Evolutionary conservation across 2,329 filamentous ascomycete species (phyloP), one percentile per base, ranked within the genome.

Genomic region (Phyllosticta citribraziliensis): DNA sequence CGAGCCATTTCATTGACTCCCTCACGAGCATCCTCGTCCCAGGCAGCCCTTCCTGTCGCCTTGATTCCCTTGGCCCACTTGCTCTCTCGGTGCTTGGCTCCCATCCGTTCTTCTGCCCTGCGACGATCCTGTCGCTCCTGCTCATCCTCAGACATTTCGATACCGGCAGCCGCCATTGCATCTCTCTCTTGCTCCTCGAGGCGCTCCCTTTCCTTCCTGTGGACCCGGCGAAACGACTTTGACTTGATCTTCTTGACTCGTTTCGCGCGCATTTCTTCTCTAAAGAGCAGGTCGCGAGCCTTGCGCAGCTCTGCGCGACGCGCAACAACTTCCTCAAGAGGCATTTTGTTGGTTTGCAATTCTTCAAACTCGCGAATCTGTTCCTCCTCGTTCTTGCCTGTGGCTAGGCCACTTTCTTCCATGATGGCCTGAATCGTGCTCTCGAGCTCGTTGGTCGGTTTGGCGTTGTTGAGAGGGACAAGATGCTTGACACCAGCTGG

Each of bases 191-290:
- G 76, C 63, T 84, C 76, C 56, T 82, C 79, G 63, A 82, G 70
- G 64, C 80, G 80, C 70, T 87, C 83, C 14, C 84, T 79, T 70
- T 88, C 89, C 71, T 88, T 96, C 47, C 93, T 86, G 74, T 97
- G 93, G 14, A 97, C 88, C 53, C 92, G 87, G 60, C 93, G 89
- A 72, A 96, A 99, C 0, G 91, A 84, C 74, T 97, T 99, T 72
- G 89, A 95, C 81, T 99, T 99, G 78, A 99, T 99, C 79, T 97
- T 97, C 78, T 97, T 96, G 76, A 99, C 91, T 24, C 94, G 87
- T 76, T 92, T 95, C 8, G 91, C 84, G 61, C 91, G 88, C 52
- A 91, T 87, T 69, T 95, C 88, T 75, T 97, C 93, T 11, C 92
- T 84, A 68, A 95, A 96, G 65, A 93, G 82, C 8, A 96, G 77